These are phyloP conservation scores for Coprinopsis strossmayeri DNA, from an alignment of 768 basidiomycete species.

Conservation along the genomic window DNA sequence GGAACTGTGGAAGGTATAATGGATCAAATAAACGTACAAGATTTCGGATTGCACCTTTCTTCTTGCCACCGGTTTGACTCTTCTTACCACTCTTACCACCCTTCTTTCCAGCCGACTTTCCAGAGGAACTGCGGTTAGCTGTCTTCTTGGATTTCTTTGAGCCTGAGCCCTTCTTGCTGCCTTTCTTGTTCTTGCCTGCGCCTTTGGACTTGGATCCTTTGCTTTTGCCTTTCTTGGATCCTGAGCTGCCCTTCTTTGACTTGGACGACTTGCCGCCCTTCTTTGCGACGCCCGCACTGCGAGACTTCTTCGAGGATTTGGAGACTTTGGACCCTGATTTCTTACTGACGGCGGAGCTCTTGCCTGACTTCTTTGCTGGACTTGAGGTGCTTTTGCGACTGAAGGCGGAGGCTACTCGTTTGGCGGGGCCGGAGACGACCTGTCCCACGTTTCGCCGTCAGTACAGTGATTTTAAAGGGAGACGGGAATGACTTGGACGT, in stretches of 20 bases:
- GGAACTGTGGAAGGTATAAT: background rate
- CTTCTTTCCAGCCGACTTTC: background rate
- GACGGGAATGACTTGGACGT: too few species aligned
- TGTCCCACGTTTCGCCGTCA: too few species aligned
- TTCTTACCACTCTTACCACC: background rate
- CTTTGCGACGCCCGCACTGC: too few species aligned
- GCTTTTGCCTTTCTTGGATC: background rate
- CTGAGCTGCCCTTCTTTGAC: background rate
- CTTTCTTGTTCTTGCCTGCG: background rate
- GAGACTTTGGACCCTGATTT: background rate
- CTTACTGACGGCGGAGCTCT: background rate
- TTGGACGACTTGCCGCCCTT: background rate
- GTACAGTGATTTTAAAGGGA: too few species aligned
- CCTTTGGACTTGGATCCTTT: background rate
- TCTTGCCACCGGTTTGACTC: background rate
- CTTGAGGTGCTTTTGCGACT: too few species aligned
- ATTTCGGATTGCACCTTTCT: background rate
- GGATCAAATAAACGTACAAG: background rate
- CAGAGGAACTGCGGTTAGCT: too few species aligned
- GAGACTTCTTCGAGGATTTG: slow-evolving; percentile 1
- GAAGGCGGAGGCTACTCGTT: too few species aligned
- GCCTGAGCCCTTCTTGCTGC: background rate
- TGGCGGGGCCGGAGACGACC: too few species aligned
- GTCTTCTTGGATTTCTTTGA: background rate
- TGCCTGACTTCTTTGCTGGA: background rate